These are phyloP conservation scores for Urochloa ruziziensis DNA, from an alignment of 176 grass and related monocot species.

Conservation along the genomic window DNA sequence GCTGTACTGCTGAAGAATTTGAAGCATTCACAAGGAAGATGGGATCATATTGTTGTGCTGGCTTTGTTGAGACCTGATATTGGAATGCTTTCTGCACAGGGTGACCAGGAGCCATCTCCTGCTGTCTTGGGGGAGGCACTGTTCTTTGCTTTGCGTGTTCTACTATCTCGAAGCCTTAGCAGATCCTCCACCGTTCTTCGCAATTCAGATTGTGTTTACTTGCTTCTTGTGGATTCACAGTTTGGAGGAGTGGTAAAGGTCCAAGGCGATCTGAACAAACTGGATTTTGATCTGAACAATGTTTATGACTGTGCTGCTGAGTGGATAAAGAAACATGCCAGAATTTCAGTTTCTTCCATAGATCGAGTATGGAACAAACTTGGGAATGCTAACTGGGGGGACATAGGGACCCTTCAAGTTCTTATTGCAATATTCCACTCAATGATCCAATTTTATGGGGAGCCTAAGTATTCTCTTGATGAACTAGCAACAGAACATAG, in stretches of 20 bases:
- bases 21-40: constrained; percentile 67
- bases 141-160: constrained; percentile 85
- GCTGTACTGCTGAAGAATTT: constrained; percentile 71
- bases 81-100: constrained; percentile 47
- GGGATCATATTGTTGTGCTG: constrained; percentile 90
- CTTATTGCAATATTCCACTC: constrained; percentile 85
- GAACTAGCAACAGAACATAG: constrained; percentile 82
- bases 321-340: constrained; percentile 80
- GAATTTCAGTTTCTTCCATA: constrained; percentile 74
- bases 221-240: constrained; percentile 93
- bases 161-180: constrained; percentile 88
- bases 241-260: constrained; percentile 89
- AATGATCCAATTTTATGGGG: constrained; percentile 79
- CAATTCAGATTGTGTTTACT: constrained; percentile 80
- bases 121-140: constrained; percentile 80
- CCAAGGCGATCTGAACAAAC: constrained; percentile 86
- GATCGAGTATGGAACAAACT: constrained; percentile 97
- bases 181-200: constrained; percentile 67
- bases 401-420: constrained; percentile 89
- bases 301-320: constrained; percentile 86
- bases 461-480: constrained; percentile 73
- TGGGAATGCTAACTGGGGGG: constrained; percentile 96
- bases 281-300: constrained; percentile 78
- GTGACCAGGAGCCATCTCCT: constrained; percentile 55
- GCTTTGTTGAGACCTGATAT: constrained; percentile 80